Conservation (phyloP, 2,329 filamentous ascomycete species). For the Claviceps lovelessii region DNA sequence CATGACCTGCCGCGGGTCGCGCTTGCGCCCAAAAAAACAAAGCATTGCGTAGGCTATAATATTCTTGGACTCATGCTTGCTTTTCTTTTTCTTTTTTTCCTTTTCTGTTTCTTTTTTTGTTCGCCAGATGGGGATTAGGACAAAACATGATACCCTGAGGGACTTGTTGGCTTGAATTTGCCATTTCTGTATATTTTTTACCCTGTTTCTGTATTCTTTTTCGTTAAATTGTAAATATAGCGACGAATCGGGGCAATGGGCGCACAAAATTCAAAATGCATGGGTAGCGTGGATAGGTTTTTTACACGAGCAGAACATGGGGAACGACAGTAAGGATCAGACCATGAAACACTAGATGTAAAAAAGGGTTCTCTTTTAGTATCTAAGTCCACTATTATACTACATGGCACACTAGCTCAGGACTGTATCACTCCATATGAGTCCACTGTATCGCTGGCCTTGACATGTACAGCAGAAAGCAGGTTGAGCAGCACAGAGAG, state of each 20-base stretch:
- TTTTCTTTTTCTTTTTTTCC: neutral
- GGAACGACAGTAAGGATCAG: neutral
- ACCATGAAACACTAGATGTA: neutral
- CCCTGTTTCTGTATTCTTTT: neutral
- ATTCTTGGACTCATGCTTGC: neutral
- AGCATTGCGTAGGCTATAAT: neutral
- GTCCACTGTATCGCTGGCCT: too few species aligned
- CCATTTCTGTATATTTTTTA: neutral
- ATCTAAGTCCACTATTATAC: neutral
- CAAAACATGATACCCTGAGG: conserved; percentile 25
- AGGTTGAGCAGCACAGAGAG: too few species aligned
- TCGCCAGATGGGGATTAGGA: conserved; percentile 9
- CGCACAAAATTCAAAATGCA: neutral
- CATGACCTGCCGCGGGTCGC: conserved; percentile 11
- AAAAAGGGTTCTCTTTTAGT: neutral
- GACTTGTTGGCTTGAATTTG: conserved; percentile 11
- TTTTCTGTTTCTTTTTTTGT: too few species aligned
- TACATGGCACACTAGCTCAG: neutral
- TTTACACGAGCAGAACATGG: neutral
- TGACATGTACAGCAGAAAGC: too few species aligned
- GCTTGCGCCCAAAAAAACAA: neutral
- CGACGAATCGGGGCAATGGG: neutral
- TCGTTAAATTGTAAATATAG: neutral
- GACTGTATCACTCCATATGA: neutral
- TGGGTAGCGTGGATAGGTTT: conserved; percentile 1